Evolutionary conservation across 345 rosid genomes (phyloP).

Genomic region (Tarenaya hassleriana): DNA sequence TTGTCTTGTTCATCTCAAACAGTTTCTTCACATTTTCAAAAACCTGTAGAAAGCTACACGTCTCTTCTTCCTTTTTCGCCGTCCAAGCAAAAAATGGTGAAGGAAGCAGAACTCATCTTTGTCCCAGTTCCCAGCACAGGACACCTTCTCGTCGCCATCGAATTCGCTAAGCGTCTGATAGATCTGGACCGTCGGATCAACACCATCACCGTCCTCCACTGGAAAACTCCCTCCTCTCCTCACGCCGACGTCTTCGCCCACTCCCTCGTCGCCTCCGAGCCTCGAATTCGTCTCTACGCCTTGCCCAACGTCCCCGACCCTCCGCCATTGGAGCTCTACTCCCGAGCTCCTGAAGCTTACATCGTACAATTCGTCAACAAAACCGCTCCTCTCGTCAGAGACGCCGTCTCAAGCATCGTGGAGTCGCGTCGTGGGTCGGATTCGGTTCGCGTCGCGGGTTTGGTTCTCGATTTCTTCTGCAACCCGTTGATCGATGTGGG

Average conservation of each 20-base stretch:
- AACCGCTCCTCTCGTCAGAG: constrained; percentile 23
- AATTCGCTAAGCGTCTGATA: constrained; percentile 40
- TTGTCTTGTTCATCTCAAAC: no score
- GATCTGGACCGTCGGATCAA: constrained; percentile 28
- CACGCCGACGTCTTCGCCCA: constrained; percentile 18
- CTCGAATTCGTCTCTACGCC: constrained; percentile 18
- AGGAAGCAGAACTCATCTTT: constrained; percentile 21
- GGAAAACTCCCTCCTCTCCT: constrained; percentile 22
- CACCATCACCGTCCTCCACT: constrained; percentile 27
- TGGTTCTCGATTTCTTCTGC: constrained; percentile 42
- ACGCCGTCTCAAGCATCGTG: constrained; percentile 3
- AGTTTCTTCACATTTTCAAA: no score
- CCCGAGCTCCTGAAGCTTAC: constrained; percentile 25
- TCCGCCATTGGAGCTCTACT: constrained; percentile 24
- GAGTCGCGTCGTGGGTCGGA: constrained; percentile 11
- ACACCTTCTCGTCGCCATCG: constrained; percentile 42
- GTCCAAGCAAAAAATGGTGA: constrained; percentile 1
- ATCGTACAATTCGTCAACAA: constrained; percentile 20
- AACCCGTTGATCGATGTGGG: constrained; percentile 36
- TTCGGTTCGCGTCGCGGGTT: constrained; percentile 29
- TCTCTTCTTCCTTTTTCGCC: no score
- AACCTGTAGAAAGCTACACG: no score
- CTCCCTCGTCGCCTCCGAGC: constrained; percentile 20
- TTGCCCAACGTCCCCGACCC: constrained; percentile 23
- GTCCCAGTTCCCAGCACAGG: constrained; percentile 29